Conservation (phyloP, 1,139 yeast species). For the Taphrina pruni region DNA sequence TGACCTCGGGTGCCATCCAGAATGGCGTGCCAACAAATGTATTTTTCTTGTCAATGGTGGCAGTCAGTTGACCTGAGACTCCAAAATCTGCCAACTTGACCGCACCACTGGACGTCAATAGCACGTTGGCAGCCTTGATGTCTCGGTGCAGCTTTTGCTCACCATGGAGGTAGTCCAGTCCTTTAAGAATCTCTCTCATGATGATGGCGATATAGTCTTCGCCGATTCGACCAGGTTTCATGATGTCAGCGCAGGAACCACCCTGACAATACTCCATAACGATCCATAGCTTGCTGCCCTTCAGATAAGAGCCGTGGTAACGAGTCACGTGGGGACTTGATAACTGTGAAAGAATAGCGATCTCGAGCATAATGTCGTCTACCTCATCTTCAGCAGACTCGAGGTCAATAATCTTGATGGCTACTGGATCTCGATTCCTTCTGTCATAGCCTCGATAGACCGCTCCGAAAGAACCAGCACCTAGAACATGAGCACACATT, state of each 20-base stretch:
- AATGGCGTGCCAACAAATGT: conserved; percentile 90
- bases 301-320: conserved; percentile 67
- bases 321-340: conserved; percentile 58
- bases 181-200: conserved; percentile 64
- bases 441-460: conserved; percentile 66
- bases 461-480: conserved; percentile 86
- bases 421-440: conserved; percentile 58
- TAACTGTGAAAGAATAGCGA: conserved; percentile 70
- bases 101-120: conserved; percentile 65
- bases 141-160: conserved; percentile 82
- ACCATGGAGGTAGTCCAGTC: conserved; percentile 72
- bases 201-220: conserved; percentile 68
- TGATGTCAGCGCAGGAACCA: conserved; percentile 81
- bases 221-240: conserved; percentile 60
- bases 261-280: conserved; percentile 94
- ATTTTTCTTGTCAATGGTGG: conserved; percentile 63
- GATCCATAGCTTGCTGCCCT: conserved; percentile 76
- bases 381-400: conserved; percentile 79
- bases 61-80: conserved; percentile 78
- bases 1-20: conserved; percentile 95
- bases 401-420: conserved; percentile 77
- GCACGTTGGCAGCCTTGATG: conserved; percentile 80
- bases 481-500: conserved; percentile 53
- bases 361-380: conserved; percentile 71
- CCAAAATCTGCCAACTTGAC: conserved; percentile 87